phyloP scores from a whole-genome alignment of 169 alveolate genomes.

The Cryptosporidium ubiquitum region DNA sequence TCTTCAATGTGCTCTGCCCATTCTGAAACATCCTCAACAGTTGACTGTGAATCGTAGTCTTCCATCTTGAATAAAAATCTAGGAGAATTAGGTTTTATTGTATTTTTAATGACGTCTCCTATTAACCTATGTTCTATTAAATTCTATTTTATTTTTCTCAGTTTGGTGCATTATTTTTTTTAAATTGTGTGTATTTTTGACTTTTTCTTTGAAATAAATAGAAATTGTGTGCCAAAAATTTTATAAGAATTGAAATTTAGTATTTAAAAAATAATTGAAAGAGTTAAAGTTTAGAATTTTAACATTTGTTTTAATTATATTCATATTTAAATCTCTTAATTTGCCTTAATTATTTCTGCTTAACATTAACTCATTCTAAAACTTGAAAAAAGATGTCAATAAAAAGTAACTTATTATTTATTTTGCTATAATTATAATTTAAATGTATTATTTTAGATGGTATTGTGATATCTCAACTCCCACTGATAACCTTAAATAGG shows the following conservation, averaged over 20 bases:
- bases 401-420: too few species aligned
- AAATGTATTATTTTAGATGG: too few species aligned
- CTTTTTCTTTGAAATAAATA: not conserved
- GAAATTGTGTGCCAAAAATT: slow-evolving; percentile 1
- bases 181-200: not conserved
- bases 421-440: too few species aligned
- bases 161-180: not conserved
- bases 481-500: not conserved
- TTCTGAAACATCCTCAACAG: slow-evolving; percentile 71
- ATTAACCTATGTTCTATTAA: not conserved
- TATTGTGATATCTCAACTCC: not conserved
- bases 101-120: not conserved
- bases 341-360: too few species aligned
- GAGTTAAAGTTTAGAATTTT: too few species aligned
- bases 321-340: too few species aligned
- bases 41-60: slow-evolving; percentile 67
- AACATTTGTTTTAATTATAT: too few species aligned
- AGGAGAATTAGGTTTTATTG: not conserved
- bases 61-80: not conserved
- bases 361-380: too few species aligned
- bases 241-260: not conserved
- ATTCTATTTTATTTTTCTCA: not conserved
- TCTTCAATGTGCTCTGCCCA: slow-evolving; percentile 76
- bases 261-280: not conserved
- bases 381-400: too few species aligned